These are phyloP conservation scores for Suillus brevipes DNA, from an alignment of 768 basidiomycete species.

Conservation along the genomic window DNA sequence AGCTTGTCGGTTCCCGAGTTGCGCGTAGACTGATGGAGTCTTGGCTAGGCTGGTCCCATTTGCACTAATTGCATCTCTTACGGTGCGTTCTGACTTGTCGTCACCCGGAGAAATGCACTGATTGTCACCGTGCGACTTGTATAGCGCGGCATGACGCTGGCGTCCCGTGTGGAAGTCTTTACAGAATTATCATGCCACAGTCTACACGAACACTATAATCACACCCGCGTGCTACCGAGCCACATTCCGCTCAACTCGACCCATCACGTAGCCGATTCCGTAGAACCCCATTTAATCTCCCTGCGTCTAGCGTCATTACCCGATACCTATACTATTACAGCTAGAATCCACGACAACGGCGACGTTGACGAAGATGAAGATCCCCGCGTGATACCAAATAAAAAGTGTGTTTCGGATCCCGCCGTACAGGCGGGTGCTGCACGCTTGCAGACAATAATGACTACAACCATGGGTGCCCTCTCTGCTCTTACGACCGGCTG, in stretches of 20 bases:
- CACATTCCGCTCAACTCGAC: not conserved
- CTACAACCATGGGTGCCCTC: conserved; percentile 73
- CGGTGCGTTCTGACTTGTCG: conserved; percentile 43
- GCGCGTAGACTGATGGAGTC: not conserved
- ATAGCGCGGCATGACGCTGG: conserved; percentile 78
- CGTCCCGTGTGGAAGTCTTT: conserved; percentile 78
- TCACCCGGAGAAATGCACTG: conserved; percentile 5
- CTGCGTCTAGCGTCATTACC: conserved; percentile 15
- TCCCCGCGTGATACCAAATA: conserved; percentile 38
- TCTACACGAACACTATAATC: conserved; percentile 48
- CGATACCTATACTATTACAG: not conserved
- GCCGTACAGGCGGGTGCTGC: conserved; percentile 70
- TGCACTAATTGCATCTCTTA: conserved; percentile 62
- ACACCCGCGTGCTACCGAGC: conserved; percentile 18
- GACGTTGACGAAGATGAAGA: conserved; percentile 37
- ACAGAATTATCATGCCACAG: conserved; percentile 72
- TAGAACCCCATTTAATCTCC: conserved; percentile 12
- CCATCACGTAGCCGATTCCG: conserved; percentile 10
- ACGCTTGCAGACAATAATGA: conserved; percentile 73
- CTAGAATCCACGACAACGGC: conserved; percentile 20
- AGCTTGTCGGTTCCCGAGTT: not conserved
- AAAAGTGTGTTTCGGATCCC: conserved; percentile 46
- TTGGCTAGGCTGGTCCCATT: conserved; percentile 67
- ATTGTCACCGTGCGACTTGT: conserved; percentile 10
- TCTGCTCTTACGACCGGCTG: conserved; percentile 83